Evolutionary conservation across 345 rosid genomes (phyloP), one percentile per base, ranked within the genome.

Genomic region (Chamaenerion angustifolium): DNA sequence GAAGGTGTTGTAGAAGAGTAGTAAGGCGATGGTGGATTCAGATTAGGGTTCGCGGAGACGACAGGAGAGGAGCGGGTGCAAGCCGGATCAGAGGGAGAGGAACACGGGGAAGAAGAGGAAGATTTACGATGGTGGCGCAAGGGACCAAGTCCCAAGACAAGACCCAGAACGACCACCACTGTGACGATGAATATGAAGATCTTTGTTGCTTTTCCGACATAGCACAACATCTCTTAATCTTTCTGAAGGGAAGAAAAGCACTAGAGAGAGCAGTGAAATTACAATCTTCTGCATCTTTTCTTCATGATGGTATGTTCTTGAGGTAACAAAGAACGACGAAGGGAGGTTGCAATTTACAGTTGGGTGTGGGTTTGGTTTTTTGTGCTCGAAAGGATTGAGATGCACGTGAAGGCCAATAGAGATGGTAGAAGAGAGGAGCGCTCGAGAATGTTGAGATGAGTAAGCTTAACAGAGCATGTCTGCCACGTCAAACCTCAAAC

Each of bases 141-240:
- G 46, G 81, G 58, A 8, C 86, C 80, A 66, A 81, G 71, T 52
- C 79, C 94, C 52, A 86, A 58, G 64, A 78, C 73, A 23, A 90
- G 74, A 46, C 86, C 86, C 52, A 78, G 65, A 68, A 81, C 88
- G 11, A 75, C 74, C 43, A 71, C 45, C 54, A 73, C 89, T 12
- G 85, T 78, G 44, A 81, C 88, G 21, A 83, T 66, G 94, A 90
- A 90, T 58, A 90, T 83, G 76, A 90, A 90, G 81, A 90, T 90
- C 85, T 86, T 90, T 59, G 98, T 90, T 51, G 98, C 98, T 76
- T 90, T 86, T 46, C 98, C 98, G 45, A 86, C 88, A 65, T 85
- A 90, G 66, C 94, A 85, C 88, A 90, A 75, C 57, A 63, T 69
- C 57, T 43, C 31, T 52, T 25, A 6, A 4, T 23, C n/a, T 16